Percentiles rank a stretch among this genome's conserved stretches.
Conservation (phyloP, 106 monocot genomes). For the Hemerocallis citrina region DNA sequence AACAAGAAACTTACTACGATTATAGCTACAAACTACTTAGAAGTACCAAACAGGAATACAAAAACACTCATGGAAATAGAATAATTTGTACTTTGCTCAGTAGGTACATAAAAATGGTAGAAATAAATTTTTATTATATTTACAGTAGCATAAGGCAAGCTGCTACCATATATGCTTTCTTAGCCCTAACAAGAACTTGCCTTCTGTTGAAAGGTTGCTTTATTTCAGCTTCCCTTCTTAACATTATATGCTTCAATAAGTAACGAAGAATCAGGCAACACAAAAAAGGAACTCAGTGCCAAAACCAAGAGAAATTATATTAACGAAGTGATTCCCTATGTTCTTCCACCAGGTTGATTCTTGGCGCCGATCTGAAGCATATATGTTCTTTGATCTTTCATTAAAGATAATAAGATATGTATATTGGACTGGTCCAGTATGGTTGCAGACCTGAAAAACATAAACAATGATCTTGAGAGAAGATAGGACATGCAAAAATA, state of each 20-base stretch:
- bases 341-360: slow-evolving; percentile 47
- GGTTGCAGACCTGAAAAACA: slow-evolving; percentile 56
- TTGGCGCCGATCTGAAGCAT: slow-evolving; percentile 22
- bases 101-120: too few relatives aligned
- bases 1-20: too few relatives aligned
- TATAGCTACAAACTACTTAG: too few relatives aligned
- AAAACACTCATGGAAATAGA: too few relatives aligned
- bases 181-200: slow-evolving; percentile 42
- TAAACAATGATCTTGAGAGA: not conserved
- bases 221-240: slow-evolving; percentile 43
- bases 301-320: slow-evolving; percentile 49
- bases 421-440: slow-evolving; percentile 66
- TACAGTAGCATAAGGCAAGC: too few relatives aligned
- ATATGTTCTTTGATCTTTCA: too few relatives aligned
- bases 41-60: too few relatives aligned
- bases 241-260: slow-evolving; percentile 58
- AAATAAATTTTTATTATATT: too few relatives aligned
- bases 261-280: slow-evolving; percentile 48
- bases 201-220: slow-evolving; percentile 80
- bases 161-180: too few relatives aligned
- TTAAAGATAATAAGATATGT: slow-evolving; percentile 33
- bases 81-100: too few relatives aligned
- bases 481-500: not conserved
- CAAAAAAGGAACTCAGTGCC: slow-evolving; percentile 64
- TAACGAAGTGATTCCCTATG: slow-evolving; percentile 31